Conservation (phyloP, 805 yeast species). For the Clavispora fructus region DNA sequence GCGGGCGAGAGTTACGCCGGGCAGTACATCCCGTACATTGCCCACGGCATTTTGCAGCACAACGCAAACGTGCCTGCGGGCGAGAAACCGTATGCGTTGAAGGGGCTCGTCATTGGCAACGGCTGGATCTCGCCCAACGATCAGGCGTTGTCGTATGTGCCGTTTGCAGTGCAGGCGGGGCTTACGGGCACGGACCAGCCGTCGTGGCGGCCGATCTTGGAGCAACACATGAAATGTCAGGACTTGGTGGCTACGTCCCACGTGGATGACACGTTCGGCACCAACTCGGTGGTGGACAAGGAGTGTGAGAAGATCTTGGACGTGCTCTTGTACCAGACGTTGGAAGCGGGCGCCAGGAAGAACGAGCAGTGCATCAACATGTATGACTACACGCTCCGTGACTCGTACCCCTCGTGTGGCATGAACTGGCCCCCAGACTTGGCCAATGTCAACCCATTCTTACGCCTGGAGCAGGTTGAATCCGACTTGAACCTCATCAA, state of each 20-base stretch:
- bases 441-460: constrained; percentile 43
- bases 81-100: constrained; percentile 35
- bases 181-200: constrained; percentile 42
- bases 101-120: constrained; percentile 78
- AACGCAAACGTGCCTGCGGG: constrained; percentile 24
- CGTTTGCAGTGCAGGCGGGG: constrained; percentile 58
- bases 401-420: constrained; percentile 83
- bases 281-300: constrained; percentile 1
- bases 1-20: constrained; percentile 99
- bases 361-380: constrained; percentile 66
- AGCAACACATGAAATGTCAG: constrained; percentile 58
- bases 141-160: constrained; percentile 77
- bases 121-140: constrained; percentile 91
- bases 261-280: constrained; percentile 4
- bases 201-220: constrained; percentile 36
- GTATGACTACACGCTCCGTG: constrained; percentile 71
- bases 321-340: constrained; percentile 29
- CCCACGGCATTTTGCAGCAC: constrained; percentile 50
- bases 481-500: constrained; percentile 45
- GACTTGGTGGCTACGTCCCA: constrained; percentile 30
- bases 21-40: constrained; percentile 89
- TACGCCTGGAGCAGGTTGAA: constrained; percentile 43
- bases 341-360: constrained; percentile 20
- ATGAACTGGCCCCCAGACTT: constrained; percentile 83
- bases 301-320: constrained; percentile 47